A percentile compares a stretch with the other conserved stretches of the same genome.
These are phyloP conservation scores for Nemophila menziesii DNA, from an alignment of 257 asterid genomes.

Conservation along the genomic window DNA sequence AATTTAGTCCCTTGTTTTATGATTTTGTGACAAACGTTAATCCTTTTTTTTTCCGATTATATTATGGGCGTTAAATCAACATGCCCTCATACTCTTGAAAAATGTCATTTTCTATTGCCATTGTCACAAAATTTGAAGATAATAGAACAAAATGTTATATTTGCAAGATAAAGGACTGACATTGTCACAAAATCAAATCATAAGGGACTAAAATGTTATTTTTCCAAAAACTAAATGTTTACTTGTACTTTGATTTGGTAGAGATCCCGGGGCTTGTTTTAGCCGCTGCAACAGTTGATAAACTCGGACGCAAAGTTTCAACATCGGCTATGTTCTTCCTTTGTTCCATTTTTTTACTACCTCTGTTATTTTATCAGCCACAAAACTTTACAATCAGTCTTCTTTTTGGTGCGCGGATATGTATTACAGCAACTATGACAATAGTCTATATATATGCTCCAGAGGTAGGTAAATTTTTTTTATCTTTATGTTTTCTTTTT, in stretches of 20 bases:
- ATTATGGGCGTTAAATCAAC: too few relatives aligned
- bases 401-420: constrained; percentile 51
- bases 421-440: constrained; percentile 48
- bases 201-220: constrained; percentile 10
- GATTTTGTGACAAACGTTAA: not conserved
- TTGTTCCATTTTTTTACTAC: constrained; percentile 44
- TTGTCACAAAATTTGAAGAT: too few relatives aligned
- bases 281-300: constrained; percentile 55
- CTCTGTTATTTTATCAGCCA: constrained; percentile 38
- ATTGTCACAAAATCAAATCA: too few relatives aligned
- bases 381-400: constrained; percentile 42
- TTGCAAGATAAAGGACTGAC: too few relatives aligned
- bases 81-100: too few relatives aligned
- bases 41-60: too few relatives aligned
- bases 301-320: constrained; percentile 48
- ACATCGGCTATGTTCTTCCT: constrained; percentile 49
- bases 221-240: too few relatives aligned
- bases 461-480: constrained; percentile 28
- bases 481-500: not conserved
- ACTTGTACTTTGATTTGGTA: constrained; percentile 21
- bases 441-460: constrained; percentile 56
- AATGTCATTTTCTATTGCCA: too few relatives aligned
- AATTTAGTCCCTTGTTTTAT: not conserved
- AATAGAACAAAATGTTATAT: too few relatives aligned
- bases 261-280: constrained; percentile 49